Evolutionary conservation across 345 rosid genomes (phyloP), one percentile per base, ranked within the genome.

Genomic region (Toxicodendron radicans): DNA sequence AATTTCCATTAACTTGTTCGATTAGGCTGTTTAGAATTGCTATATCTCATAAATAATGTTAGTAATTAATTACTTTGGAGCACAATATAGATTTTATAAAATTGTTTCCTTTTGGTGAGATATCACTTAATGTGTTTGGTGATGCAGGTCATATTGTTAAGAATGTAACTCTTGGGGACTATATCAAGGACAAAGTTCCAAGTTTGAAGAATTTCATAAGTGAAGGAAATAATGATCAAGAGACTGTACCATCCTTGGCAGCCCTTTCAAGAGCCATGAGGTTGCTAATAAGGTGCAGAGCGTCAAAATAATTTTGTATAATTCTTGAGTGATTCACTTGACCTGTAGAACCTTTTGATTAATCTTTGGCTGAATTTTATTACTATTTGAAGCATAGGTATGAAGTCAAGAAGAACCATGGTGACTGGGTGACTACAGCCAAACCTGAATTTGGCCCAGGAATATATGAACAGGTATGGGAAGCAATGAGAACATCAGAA

Each of bases 321-420:
- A 38, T 38, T 38, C 8, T 5, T 53, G 14, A 43, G 51, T 27
- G 59, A 46, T 66, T 64, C 17, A 24, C 32, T 14, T 30, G 4
- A 75, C 24, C 17, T 11, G 52, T 61, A 32, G n/a, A n/a, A 43
- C 27, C 18, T 30, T 33, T 53, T 27, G 66, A n/a, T 14, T 32
- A 32, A 33, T 3, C 10, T 11, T 35, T 49, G 53, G 9, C 43
- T 70, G 54, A 52, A 62, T 58, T 54, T 49, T 21, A 32, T 71
- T 53, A 23, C 24, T 7, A 11, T 72, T 59, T 82, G 76, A 70
- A 68, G 54, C 32, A 1, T 72, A 92, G 97, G 89, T 77, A 79
- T 73, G 99, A 92, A 75, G 91, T 95, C 85, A 95, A 91, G 92
- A 88, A 73, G 10, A 84, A 89, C 79, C 97, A 95, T 49, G 86